phyloP scores from a whole-genome alignment of 805 yeast species.

The Teunomyces gatunensis region DNA sequence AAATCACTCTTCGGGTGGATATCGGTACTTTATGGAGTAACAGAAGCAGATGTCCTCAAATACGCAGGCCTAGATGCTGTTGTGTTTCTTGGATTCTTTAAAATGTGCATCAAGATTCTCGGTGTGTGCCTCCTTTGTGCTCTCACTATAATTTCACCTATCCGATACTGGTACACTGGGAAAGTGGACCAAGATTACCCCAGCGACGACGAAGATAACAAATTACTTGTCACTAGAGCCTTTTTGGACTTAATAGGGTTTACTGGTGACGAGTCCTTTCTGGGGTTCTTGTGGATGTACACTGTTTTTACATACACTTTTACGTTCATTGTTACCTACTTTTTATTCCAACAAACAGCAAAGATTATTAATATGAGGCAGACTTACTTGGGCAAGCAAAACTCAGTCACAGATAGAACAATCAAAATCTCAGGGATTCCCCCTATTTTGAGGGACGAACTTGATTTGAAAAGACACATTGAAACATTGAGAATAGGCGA shows the following conservation, averaged over 20 bases:
- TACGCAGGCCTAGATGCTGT: slow-evolving; percentile 94
- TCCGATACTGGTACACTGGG: slow-evolving; percentile 82
- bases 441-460: slow-evolving; percentile 68
- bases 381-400: slow-evolving; percentile 76
- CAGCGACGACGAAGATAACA: slow-evolving; percentile 18
- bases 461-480: slow-evolving; percentile 68
- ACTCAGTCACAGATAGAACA: slow-evolving; percentile 88
- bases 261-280: slow-evolving; percentile 33
- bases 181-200: slow-evolving; percentile 49
- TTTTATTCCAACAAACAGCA: slow-evolving; percentile 66
- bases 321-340: slow-evolving; percentile 61
- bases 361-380: slow-evolving; percentile 79
- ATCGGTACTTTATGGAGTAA: slow-evolving; percentile 56
- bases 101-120: slow-evolving; percentile 75
- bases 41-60: slow-evolving; percentile 75
- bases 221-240: not conserved
- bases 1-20: slow-evolving; percentile 79
- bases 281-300: slow-evolving; percentile 77
- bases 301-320: slow-evolving; percentile 84
- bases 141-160: slow-evolving; percentile 74
- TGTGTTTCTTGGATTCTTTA: slow-evolving; percentile 87
- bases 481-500: slow-evolving; percentile 77
- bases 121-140: slow-evolving; percentile 67
- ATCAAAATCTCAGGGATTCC: slow-evolving; percentile 88
- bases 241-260: not conserved